Conservation (phyloP, 83 land plant species). For the Diphasiastrum complanatum region DNA sequence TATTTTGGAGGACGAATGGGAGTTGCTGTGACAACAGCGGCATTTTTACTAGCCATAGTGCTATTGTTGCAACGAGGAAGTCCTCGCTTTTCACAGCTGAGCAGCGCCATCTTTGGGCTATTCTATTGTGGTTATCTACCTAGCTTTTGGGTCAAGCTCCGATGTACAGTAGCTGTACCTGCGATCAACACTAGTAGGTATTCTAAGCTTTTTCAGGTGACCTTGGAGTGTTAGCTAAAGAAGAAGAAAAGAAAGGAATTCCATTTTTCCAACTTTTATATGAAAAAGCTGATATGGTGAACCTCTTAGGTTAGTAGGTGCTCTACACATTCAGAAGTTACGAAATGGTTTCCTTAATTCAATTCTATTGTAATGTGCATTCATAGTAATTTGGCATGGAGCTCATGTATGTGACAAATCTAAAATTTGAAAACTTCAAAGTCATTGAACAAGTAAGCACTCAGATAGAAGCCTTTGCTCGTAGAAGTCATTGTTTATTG, state of each 20-base stretch:
- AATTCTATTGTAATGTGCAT: no score
- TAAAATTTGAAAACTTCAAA: no score
- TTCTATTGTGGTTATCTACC: conserved; percentile 96
- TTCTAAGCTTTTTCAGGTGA: not conserved
- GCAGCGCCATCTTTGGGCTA: conserved; percentile 83
- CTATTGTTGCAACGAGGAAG: conserved; percentile 72
- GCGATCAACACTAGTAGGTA: conserved; percentile 74
- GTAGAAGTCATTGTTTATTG: no score
- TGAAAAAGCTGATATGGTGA: not conserved
- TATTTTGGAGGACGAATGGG: conserved; percentile 82
- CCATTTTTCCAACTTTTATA: no score
- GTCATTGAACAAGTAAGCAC: no score
- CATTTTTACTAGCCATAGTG: conserved; percentile 68
- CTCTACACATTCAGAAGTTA: no score
- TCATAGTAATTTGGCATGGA: no score
- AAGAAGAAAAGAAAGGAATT: no score
- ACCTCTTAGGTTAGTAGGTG: no score
- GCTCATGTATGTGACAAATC: no score
- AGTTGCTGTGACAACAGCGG: conserved; percentile 67
- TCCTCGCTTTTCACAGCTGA: conserved; percentile 91
- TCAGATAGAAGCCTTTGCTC: no score
- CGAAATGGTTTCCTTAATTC: no score
- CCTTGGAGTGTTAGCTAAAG: not conserved
- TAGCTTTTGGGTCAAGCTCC: conserved; percentile 95
- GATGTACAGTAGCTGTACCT: conserved; percentile 77